Evolutionary conservation across 2,329 filamentous ascomycete genomes (phyloP), one percentile per base, ranked within the genome.

Genomic region (Beauveria rudraprayagi): DNA sequence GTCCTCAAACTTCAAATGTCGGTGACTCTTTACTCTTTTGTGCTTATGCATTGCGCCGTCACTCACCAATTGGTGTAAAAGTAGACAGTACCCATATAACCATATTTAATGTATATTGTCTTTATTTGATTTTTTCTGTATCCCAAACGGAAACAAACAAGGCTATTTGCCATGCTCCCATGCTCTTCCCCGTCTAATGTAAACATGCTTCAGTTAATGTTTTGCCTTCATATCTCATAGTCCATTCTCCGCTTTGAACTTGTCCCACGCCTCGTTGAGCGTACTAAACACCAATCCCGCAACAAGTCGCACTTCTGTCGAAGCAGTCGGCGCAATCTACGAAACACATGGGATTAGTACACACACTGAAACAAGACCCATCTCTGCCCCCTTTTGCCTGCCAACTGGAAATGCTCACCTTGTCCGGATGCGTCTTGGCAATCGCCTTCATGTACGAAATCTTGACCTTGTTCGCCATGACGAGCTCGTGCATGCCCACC

Each of bases 391-490:
- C 26, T 28, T 24, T 28, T 26, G 14, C 10, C 22, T 16, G 5
- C 14, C 14, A 7, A 24, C 9, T 7, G 34, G 9, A 22, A 26
- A 34, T 63, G 74, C 85, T 75, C 80, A 97, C 94, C 88, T 99
- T 99, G 74, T 99, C 94, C 63, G 94, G 94, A 81, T 99, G 94
- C 67, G 94, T 94, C 81, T 97, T 97, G 11, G 88, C 91, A 81
- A 99, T 97, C 6, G 93, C 94, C 83, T 96, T 97, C 94, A 99
- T 97, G 72, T 99, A 99, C 63, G 90, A 81, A 65, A 99, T 88
- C 83, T 99, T 99, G 73, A 97, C 94, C 80, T 93, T 96, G 67
- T 90, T 92, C 40, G 92, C 87, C 82, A 96, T 83, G 57, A 99
- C 89, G 67, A 99, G 75, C 77, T 99, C 94, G 65, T 92, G 88